A percentile compares a stretch with the other conserved stretches of the same genome.
phyloP scores from a whole-genome alignment of 768 basidiomycete genomes.

The Lactarius deliciosus region DNA sequence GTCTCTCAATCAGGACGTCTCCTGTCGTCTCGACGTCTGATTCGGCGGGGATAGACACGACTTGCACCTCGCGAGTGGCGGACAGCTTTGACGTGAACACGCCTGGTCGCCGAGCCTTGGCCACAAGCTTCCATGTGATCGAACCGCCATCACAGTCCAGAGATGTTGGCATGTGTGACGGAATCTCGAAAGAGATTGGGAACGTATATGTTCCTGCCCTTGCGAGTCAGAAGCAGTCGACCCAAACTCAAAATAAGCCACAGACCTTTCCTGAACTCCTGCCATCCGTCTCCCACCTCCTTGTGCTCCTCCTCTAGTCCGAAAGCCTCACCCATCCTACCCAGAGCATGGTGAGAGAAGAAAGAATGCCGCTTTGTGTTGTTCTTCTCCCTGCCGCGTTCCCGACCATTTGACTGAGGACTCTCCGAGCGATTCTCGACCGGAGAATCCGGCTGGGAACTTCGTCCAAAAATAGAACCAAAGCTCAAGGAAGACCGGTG shows the following conservation, averaged over 20 bases:
- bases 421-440: slow-evolving; percentile 27
- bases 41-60: slow-evolving; percentile 75
- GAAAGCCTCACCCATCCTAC: slow-evolving; percentile 43
- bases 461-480: slow-evolving; percentile 19
- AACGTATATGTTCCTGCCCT: slow-evolving; percentile 82
- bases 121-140: slow-evolving; percentile 77
- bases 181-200: slow-evolving; percentile 89
- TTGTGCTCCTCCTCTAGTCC: slow-evolving; percentile 44
- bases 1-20: slow-evolving; percentile 79
- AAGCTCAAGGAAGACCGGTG: slow-evolving; percentile 11
- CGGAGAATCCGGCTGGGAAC: slow-evolving; percentile 14
- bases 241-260: slow-evolving; percentile 1
- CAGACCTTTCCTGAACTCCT: slow-evolving; percentile 84
- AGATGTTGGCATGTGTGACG: slow-evolving; percentile 74
- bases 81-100: slow-evolving; percentile 71
- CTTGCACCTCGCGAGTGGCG: slow-evolving; percentile 66
- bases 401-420: slow-evolving; percentile 33
- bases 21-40: slow-evolving; percentile 83
- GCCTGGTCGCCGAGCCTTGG: slow-evolving; percentile 80
- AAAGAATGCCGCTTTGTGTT: slow-evolving; percentile 31
- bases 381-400: slow-evolving; percentile 32
- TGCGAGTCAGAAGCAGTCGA: background rate
- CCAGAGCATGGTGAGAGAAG: slow-evolving; percentile 39
- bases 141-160: slow-evolving; percentile 73
- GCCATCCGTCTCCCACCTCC: slow-evolving; percentile 61